A percentile compares a stretch with the other conserved stretches of the same genome.
These are phyloP conservation scores for Mortierella sp. DNA, from an alignment of 371 early-diverging fungal species.

Conservation along the genomic window DNA sequence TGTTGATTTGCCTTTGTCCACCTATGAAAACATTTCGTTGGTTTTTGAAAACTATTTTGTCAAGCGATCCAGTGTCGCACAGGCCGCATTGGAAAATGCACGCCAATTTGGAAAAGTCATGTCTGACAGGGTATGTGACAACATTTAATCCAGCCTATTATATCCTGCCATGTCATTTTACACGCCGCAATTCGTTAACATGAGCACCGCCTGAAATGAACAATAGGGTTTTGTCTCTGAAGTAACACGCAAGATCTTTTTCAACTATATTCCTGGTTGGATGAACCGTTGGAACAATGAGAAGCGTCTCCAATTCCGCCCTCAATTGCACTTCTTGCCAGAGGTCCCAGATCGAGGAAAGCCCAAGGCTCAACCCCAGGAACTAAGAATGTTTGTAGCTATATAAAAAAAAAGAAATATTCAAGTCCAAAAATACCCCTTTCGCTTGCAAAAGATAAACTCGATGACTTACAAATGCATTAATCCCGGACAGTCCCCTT, in stretches of 20 bases:
- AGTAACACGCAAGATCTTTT: conserved; percentile 40
- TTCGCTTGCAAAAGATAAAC: too few species aligned
- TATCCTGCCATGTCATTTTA: too few species aligned
- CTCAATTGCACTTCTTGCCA: conserved; percentile 46
- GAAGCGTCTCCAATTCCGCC: conserved; percentile 45
- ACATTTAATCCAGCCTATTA: too few species aligned
- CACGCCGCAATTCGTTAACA: too few species aligned
- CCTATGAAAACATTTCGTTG: conserved; percentile 30
- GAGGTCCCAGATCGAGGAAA: conserved; percentile 51
- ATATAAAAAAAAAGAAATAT: background rate
- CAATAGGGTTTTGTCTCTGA: conserved; percentile 34
- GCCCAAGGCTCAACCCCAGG: conserved; percentile 38
- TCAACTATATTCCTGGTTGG: conserved; percentile 51
- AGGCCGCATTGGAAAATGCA: conserved; percentile 42
- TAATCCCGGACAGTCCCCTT: background rate
- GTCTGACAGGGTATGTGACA: conserved; percentile 38
- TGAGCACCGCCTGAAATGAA: too few species aligned
- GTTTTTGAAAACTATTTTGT: conserved; percentile 43
- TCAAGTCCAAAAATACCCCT: background rate
- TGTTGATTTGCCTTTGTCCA: conserved; percentile 31
- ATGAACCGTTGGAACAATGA: conserved; percentile 38
- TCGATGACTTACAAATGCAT: too few species aligned
- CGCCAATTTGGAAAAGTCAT: conserved; percentile 55
- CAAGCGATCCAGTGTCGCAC: conserved; percentile 38
- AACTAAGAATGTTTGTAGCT: conserved; percentile 25